Percentiles rank a stretch among this genome's conserved stretches.
Conservation (phyloP, 805 yeast species). For the Scheffersomyces coipomensis region DNA sequence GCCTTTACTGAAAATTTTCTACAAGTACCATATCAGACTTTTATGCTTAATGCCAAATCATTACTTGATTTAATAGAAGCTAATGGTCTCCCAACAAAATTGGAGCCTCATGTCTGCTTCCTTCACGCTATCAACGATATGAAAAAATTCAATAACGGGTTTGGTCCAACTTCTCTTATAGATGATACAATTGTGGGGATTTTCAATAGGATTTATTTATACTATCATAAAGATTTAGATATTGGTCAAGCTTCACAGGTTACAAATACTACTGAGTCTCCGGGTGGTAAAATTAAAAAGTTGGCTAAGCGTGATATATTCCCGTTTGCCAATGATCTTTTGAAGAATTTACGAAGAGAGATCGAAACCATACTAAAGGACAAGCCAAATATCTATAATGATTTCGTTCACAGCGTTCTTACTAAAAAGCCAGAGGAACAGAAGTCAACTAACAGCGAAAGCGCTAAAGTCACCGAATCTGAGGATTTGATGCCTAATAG, state of each 20-base stretch:
- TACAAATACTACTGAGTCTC: slow-evolving; percentile 18
- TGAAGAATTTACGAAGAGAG: slow-evolving; percentile 24
- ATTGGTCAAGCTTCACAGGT: slow-evolving; percentile 2
- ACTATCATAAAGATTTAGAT: slow-evolving; percentile 9
- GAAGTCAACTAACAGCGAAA: neutral
- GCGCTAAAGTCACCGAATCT: too few relatives aligned
- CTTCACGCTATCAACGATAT: slow-evolving; percentile 56
- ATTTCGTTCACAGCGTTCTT: slow-evolving; percentile 9
- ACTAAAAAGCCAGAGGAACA: neutral
- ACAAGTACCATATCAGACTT: slow-evolving; percentile 42
- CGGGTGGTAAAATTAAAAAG: slow-evolving; percentile 31
- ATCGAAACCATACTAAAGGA: slow-evolving; percentile 30
- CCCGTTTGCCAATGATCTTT: slow-evolving; percentile 36
- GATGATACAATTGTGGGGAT: slow-evolving; percentile 71
- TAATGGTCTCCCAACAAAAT: slow-evolving; percentile 34
- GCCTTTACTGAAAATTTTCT: slow-evolving; percentile 53
- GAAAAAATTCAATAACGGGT: slow-evolving; percentile 73
- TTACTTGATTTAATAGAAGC: slow-evolving; percentile 23
- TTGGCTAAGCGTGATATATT: slow-evolving; percentile 43
- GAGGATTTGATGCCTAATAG: neutral
- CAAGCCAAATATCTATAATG: slow-evolving; percentile 30
- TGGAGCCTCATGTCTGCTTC: slow-evolving; percentile 40
- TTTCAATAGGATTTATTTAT: slow-evolving; percentile 49
- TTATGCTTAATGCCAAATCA: slow-evolving; percentile 36
- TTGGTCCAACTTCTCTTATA: slow-evolving; percentile 71